These are phyloP conservation scores for Cutaneotrichosporon dermatis DNA, from an alignment of 1,284 basidiomycete genomes.

Conservation along the genomic window DNA sequence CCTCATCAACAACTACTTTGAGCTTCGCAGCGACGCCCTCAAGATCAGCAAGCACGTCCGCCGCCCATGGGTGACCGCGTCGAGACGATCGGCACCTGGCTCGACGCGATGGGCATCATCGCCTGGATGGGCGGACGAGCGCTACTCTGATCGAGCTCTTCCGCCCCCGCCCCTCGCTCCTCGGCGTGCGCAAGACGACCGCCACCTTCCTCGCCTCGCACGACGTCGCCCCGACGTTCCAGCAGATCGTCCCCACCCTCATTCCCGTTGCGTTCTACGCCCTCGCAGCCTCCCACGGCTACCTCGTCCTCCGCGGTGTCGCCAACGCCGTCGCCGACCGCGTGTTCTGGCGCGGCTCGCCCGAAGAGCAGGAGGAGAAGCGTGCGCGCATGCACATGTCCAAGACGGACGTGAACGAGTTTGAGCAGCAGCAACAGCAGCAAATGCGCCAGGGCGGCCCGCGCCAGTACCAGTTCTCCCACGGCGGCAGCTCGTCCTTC, in stretches of 20 bases:
- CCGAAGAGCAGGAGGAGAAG: slow-evolving; percentile 51
- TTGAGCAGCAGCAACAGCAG: not conserved
- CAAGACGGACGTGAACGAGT: not conserved
- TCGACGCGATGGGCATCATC: slow-evolving; percentile 80
- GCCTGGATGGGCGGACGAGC: slow-evolving; percentile 82
- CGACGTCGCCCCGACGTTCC: slow-evolving; percentile 25
- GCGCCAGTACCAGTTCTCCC: not conserved
- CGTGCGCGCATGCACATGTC: slow-evolving; percentile 2
- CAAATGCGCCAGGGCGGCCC: not conserved
- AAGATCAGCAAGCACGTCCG: slow-evolving; percentile 85
- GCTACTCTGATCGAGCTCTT: slow-evolving; percentile 81
- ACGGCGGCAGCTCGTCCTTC: slow-evolving; percentile 23
- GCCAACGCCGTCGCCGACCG: slow-evolving; percentile 68
- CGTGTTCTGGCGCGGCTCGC: slow-evolving; percentile 66
- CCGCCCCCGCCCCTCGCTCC: slow-evolving; percentile 45
- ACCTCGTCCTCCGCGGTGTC: slow-evolving; percentile 60
- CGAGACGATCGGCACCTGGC: slow-evolving; percentile 91
- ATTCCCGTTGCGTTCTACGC: slow-evolving; percentile 67
- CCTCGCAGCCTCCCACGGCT: slow-evolving; percentile 74
- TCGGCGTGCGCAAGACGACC: slow-evolving; percentile 13
- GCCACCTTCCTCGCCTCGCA: slow-evolving; percentile 34
- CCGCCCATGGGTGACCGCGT: slow-evolving; percentile 79
- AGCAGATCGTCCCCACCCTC: slow-evolving; percentile 48
- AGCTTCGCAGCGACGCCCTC: slow-evolving; percentile 88
- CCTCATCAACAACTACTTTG: slow-evolving; percentile 71